Evolutionary conservation across 306 rosid genomes (phyloP), one percentile per base, ranked within the genome.

Genomic region (Fragaria iinumae): DNA sequence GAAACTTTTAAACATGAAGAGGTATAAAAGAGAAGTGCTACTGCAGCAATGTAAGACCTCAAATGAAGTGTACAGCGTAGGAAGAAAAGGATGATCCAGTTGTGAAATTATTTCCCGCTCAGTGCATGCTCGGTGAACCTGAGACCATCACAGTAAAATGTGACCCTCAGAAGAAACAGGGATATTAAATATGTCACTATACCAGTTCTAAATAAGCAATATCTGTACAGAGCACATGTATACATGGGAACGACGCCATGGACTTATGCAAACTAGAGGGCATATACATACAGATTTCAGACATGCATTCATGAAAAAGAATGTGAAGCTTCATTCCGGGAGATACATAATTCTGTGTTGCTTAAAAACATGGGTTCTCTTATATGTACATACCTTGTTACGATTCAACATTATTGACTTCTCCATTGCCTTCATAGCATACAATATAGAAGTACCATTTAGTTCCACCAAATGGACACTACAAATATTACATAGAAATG

Each of bases 391-490:
- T 59, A 95, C 98, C 98, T 95, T 95, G 86, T 95, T 95, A 55
- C 98, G 98, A 79, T 88, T 90, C 65, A 92, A 74, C 91, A 95
- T 89, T 65, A 79, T 79, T 52, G 97, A 84, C 83, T 95, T 95
- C 71, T 92, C 98, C 95, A 95, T 95, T 74, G 97, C 97, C 89
- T 95, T 95, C 97, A 95, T 95, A 76, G 98, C 97, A 80, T 81
- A 95, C 67, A 90, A 83, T 84, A 92, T 93, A 11, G 91, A 87
- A 0, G 96, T 82, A 41, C 93, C 97, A 82, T 79, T 74, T 71
- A 95, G 90, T 86, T 95, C 96, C 85, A 95, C 98, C 82, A 95
- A 83, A 83, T 92, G 97, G 70, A 95, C 98, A 76, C 98, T 95
- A 90, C 78, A 81, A 66, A 77, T 66, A 80, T 84, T 79, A 69